Base-by-base conservation (phyloP, 1,139 yeast species). In the Pichia sp. region DNA sequence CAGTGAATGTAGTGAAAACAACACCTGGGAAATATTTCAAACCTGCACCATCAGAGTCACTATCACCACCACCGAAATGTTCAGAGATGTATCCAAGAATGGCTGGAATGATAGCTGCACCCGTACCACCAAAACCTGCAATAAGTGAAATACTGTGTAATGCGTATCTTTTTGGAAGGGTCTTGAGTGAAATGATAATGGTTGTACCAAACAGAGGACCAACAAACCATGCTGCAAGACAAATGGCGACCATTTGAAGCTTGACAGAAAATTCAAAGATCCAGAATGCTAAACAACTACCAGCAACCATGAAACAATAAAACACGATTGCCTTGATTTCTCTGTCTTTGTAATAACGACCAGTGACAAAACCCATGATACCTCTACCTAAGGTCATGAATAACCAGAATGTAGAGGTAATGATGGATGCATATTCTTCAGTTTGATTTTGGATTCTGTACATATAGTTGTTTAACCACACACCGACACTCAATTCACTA, bases 191-290 rank as follows among this genome's bases (percentile, higher is more conserved):
- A 7, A 85, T 75, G 12, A 85, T 78, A 46, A 85, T 79, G 0
- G 86, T 79, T 10, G 93, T 82, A 0, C 95, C 93, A 66, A 84
- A 88, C 6, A 86, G 70, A 1, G 96, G 96, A 0, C 96, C 96
- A 28, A 85, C 81, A 52, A 78, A 78, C 31, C 80, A 68, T 0
- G 96, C 96, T 37, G 81, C 70, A 11, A 76, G 38, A 41, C 83
- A 79, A 1, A 82, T 79, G 5, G 12, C 68, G 40, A 54, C 68
- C 66, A 45, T 73, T 66, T 38, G 72, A 12, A 33, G 57, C 39
- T 18, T n/a, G 10, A 46, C 22, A 14, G 47, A 51, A 19, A 46
- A 27, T 30, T 49, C 42, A 32, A 55, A 53, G 32, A 62, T 3
- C 53, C 51, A 47, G 53, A 59, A 57, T 39, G 59, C 11, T n/a